Evolutionary conservation across 2,329 filamentous ascomycete genomes (phyloP).

Genomic region (Myotisia sp.): DNA sequence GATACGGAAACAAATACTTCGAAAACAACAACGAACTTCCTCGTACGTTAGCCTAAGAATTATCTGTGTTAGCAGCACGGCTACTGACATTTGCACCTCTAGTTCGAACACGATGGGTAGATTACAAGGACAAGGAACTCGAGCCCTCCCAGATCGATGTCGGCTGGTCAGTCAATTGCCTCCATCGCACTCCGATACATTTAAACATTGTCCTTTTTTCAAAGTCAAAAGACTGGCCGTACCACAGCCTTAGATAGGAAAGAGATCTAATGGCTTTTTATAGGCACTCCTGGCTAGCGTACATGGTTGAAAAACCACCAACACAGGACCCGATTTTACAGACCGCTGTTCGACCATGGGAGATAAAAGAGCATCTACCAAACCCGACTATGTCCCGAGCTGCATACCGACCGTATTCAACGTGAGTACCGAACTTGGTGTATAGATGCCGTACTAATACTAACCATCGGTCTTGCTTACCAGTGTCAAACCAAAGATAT

Average conservation of each 20-base stretch:
- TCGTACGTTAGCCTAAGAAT: conserved; percentile 35
- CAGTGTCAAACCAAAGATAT: conserved; percentile 23
- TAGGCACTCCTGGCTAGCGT: conserved; percentile 93
- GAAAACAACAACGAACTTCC: conserved; percentile 93
- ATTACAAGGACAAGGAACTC: conserved; percentile 73
- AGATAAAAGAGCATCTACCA: conserved; percentile 55
- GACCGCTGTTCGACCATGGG: conserved; percentile 57
- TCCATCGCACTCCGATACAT: not conserved
- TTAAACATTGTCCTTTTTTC: conserved; percentile 2
- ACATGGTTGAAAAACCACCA: conserved; percentile 77
- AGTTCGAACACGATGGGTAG: conserved; percentile 95
- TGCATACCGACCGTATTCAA: conserved; percentile 87
- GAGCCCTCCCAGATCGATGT: conserved; percentile 63
- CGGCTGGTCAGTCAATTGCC: conserved; percentile 49
- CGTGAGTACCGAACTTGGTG: too few relatives aligned
- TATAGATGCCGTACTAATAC: too few relatives aligned
- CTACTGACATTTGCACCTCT: conserved; percentile 5
- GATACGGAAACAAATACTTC: conserved; percentile 93
- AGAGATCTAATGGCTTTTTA: too few relatives aligned
- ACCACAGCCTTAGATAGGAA: too few relatives aligned
- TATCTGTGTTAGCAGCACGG: not conserved
- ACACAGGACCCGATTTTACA: conserved; percentile 58
- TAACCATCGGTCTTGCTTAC: too few relatives aligned
- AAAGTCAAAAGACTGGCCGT: too few relatives aligned
- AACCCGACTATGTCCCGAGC: conserved; percentile 62